Evolutionary conservation across 352 stramenopile species (phyloP), one percentile per base, ranked within the genome.

Genomic region (Phytophthora foliorum): DNA sequence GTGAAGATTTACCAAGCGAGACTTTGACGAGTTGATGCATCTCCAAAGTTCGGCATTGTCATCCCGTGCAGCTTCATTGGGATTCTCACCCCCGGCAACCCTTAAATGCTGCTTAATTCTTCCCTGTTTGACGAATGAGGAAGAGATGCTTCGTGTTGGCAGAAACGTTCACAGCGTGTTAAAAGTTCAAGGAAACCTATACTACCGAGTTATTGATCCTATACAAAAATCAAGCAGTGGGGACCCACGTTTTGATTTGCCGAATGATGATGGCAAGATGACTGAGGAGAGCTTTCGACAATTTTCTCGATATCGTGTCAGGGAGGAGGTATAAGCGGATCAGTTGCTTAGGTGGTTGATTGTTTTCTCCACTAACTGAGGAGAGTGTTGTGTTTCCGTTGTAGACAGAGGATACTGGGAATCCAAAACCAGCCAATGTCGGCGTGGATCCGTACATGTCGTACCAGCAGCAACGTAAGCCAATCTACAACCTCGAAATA

Each of bases 21-120:
- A 93, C 50, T 94, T 94, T 69, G 86, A 94, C 62, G 86, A 94
- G 50, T 65, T 94, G 42, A 88, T 88, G 72, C 83, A 94, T 53
- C 76, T 90, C n/a, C 78, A 93, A 41, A 83, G 57, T 22, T 90
- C 71, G 45, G 53, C 71, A 5, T 65, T 65, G 42, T 74, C 75
- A 4, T 77, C 76, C 42, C 72, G 80, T 2, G 59, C 80, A 25
- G 53, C 65, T 17, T 76, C 76, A 9, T 27, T 86, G 3, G 60
- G 74, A 10, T 57, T 78, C 17, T 81, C 82, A 1, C 72, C 75
- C 2, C 64, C 84, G 11, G 63, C 74, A n/a, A 69, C 59, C 10
- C 63, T 93, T 11, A 91, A 90, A 22, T 94, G 86, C 53, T 93
- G 86, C 39, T 60, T 94, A 27, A 62, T 94, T 38, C 32, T 93